Conservation (phyloP, 2,329 filamentous ascomycete genomes). For the Cryphonectria nitschkei region DNA sequence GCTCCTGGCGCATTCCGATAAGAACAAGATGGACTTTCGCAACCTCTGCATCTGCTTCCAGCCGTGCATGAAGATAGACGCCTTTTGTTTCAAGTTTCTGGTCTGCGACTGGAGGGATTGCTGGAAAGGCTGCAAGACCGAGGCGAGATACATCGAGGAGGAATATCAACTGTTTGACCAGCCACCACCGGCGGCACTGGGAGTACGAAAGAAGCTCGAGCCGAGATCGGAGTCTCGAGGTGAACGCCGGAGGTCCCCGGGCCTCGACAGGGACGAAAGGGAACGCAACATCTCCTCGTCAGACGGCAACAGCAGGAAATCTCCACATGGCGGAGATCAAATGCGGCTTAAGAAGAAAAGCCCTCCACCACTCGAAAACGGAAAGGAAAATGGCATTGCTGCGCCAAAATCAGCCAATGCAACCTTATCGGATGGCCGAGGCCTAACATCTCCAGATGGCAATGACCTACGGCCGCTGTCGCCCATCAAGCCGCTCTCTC, state of each 20-base stretch:
- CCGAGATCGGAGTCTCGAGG: constrained; percentile 21
- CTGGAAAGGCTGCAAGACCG: constrained; percentile 94
- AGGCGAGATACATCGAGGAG: constrained; percentile 75
- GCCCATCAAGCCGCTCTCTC: constrained; percentile 68
- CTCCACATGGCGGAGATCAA: constrained; percentile 39
- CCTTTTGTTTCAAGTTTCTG: constrained; percentile 92
- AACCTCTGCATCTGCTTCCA: constrained; percentile 97
- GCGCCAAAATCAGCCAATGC: constrained; percentile 40
- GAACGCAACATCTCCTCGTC: constrained; percentile 67
- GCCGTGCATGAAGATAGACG: constrained; percentile 94
- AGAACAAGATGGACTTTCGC: constrained; percentile 98
- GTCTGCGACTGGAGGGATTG: constrained; percentile 96
- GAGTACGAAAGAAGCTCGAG: constrained; percentile 26
- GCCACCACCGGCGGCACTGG: constrained; percentile 57
- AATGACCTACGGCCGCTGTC: constrained; percentile 61
- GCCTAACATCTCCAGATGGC: constrained; percentile 26
- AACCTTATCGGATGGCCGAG: constrained; percentile 40
- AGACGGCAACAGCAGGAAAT: constrained; percentile 62
- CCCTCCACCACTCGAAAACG: constrained; percentile 43
- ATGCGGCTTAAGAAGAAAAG: constrained; percentile 50
- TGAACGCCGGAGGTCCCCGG: constrained; percentile 23
- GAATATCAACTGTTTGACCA: constrained; percentile 66
- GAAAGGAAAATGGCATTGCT: constrained; percentile 30
- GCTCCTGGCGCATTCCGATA: constrained; percentile 85
- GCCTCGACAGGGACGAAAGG: constrained; percentile 21